phyloP scores from a whole-genome alignment of 2,329 filamentous ascomycete species.

The Aspergillus fructus region DNA sequence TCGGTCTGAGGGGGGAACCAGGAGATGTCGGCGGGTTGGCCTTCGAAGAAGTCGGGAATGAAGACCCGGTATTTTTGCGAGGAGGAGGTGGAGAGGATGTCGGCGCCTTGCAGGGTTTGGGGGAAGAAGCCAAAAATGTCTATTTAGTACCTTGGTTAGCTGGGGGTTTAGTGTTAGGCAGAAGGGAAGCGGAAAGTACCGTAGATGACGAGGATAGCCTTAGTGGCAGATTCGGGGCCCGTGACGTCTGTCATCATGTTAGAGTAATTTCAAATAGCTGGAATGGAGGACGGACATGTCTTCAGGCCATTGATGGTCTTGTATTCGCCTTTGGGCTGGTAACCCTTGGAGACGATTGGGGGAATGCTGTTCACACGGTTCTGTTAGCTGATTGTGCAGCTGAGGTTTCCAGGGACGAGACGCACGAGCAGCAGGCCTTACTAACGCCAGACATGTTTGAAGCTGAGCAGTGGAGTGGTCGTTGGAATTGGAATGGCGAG shows the following conservation, averaged over 20 bases:
- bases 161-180: background rate
- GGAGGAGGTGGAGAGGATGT: slow-evolving; percentile 61
- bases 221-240: slow-evolving; percentile 55
- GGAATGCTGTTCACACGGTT: slow-evolving; percentile 35
- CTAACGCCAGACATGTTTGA: slow-evolving; percentile 41
- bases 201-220: slow-evolving; percentile 58
- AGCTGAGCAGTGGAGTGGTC: slow-evolving; percentile 24
- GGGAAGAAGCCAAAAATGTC: slow-evolving; percentile 66
- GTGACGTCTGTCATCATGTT: slow-evolving; percentile 49
- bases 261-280: background rate
- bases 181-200: slow-evolving; percentile 27
- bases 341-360: slow-evolving; percentile 44
- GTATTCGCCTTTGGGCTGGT: slow-evolving; percentile 59
- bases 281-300: slow-evolving; percentile 49
- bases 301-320: slow-evolving; percentile 61
- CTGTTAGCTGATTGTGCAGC: background rate
- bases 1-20: slow-evolving; percentile 62
- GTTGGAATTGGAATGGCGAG: background rate
- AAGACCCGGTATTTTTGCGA: slow-evolving; percentile 75
- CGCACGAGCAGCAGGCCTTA: slow-evolving; percentile 47
- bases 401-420: background rate
- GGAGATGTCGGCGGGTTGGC: slow-evolving; percentile 63
- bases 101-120: slow-evolving; percentile 63
- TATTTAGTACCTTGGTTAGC: slow-evolving; percentile 14
- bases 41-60: slow-evolving; percentile 89